Evolutionary conservation across 768 basidiomycete species (phyloP), one percentile per base, ranked within the genome.

Genomic region (Pleurotus tuber-regium): DNA sequence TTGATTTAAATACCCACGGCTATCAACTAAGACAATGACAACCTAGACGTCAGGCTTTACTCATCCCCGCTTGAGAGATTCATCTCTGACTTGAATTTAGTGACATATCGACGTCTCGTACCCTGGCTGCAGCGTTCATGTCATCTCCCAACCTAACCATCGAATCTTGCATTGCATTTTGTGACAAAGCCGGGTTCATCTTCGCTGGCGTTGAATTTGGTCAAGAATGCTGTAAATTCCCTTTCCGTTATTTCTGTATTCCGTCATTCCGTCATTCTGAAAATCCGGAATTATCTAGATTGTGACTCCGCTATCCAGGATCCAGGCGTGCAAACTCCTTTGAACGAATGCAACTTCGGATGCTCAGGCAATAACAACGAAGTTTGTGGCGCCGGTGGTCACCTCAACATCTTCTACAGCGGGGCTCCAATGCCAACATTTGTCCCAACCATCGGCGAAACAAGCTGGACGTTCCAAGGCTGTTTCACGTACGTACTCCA

Each of bases 151-250:
- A 60, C 24, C 81, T 88, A 83, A 87, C 73, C 1, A 66, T 76
- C 43, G 83, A 76, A 47, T 61, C 57, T 0, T 76, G 74, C 50
- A 70, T 75, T 35, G 61, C 54, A 9, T 70, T 73, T 53, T 76
- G 74, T 46, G 42, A 52, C 41, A 57, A 60, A 7, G 63, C 54
- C 4, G 63, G 57, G 33, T 85, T 70, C 59, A 69, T 79, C 51
- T 83, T 77, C 52, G 82, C 85, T 10, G 87, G 87, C 5, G 72
- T 83, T 2, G 86, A 87, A 66, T 87, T 80, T 55, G 77, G 73
- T 18, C 77, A 69, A 64, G 74, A 75, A 66, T 75, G 74, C 62
- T 74, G 74, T 75, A 62, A 54, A 70, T 63, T 7, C 44, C 24
- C 21, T 23, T 54, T 29, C 44, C 30, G 30, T 14, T 14, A 31